phyloP scores from a whole-genome alignment of 2,329 filamentous ascomycete species.

The Epichloe gansuensis region DNA sequence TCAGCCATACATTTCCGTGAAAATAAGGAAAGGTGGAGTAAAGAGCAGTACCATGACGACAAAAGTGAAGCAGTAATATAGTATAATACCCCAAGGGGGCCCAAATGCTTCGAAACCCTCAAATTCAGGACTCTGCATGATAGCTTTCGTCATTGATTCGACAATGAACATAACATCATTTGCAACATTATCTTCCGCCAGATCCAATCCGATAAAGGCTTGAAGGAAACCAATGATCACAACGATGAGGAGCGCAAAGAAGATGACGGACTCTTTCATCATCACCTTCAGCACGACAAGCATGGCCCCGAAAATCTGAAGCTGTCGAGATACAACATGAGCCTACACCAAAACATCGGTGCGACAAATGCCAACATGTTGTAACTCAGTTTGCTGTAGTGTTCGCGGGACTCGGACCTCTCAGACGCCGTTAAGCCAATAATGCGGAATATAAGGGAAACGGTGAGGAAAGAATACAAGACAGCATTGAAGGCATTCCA shows the following conservation, averaged over 20 bases:
- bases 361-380: slow-evolving; percentile 89
- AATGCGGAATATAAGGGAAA: slow-evolving; percentile 68
- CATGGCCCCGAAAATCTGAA: slow-evolving; percentile 97
- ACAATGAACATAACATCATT: slow-evolving; percentile 63
- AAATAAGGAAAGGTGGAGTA: background rate
- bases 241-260: slow-evolving; percentile 80
- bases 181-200: slow-evolving; percentile 58
- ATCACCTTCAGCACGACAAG: slow-evolving; percentile 90
- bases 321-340: slow-evolving; percentile 85
- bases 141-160: slow-evolving; percentile 72
- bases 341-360: slow-evolving; percentile 91
- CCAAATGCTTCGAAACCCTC: slow-evolving; percentile 78
- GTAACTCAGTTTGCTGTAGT: slow-evolving; percentile 74
- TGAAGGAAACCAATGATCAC: slow-evolving; percentile 83
- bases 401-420: slow-evolving; percentile 30
- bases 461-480: slow-evolving; percentile 65
- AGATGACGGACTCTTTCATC: slow-evolving; percentile 91
- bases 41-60: slow-evolving; percentile 67
- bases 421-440: slow-evolving; percentile 56
- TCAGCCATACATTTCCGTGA: background rate
- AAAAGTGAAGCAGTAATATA: slow-evolving; percentile 97
- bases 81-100: slow-evolving; percentile 81
- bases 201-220: slow-evolving; percentile 83
- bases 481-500: slow-evolving; percentile 92
- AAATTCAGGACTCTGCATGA: slow-evolving; percentile 90